Percentiles rank a stretch among this genome's conserved stretches.
phyloP scores from a whole-genome alignment of 768 basidiomycete species.

The Sarcodon aspratus region DNA sequence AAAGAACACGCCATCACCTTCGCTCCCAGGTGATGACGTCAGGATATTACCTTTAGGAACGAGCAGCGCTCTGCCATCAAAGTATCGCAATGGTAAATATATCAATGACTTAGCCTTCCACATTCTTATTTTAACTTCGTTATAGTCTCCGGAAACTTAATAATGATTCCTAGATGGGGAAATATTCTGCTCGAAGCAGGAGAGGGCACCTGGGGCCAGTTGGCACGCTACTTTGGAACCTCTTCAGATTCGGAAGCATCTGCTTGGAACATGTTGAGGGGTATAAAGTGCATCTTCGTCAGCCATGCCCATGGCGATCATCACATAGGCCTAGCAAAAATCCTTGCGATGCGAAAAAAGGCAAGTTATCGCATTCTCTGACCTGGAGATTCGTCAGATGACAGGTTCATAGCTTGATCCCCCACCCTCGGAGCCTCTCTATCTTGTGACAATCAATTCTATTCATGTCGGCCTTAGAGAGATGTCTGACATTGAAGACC shows the following conservation, averaged over 20 bases:
- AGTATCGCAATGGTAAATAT: slow-evolving; percentile 73
- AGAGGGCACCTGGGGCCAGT: slow-evolving; percentile 89
- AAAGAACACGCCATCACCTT: not conserved
- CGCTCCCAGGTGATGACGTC: slow-evolving; percentile 46
- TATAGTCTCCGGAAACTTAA: slow-evolving; percentile 66
- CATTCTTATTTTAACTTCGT: not conserved
- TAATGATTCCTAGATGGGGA: slow-evolving; percentile 63
- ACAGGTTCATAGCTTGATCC: slow-evolving; percentile 42
- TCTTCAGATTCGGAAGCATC: slow-evolving; percentile 21
- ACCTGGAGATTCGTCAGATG: not conserved
- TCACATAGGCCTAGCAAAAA: slow-evolving; percentile 69
- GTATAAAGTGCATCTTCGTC: slow-evolving; percentile 71
- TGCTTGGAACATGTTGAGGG: slow-evolving; percentile 50
- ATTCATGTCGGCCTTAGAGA: slow-evolving; percentile 66
- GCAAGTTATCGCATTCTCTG: slow-evolving; percentile 27
- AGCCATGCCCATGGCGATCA: slow-evolving; percentile 93
- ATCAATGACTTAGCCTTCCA: not conserved
- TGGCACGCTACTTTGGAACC: slow-evolving; percentile 64
- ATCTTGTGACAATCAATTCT: slow-evolving; percentile 48
- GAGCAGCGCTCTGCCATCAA: slow-evolving; percentile 75
- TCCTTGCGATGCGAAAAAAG: slow-evolving; percentile 59
- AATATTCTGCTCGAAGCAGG: slow-evolving; percentile 81
- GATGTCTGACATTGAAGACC: slow-evolving; percentile 54
- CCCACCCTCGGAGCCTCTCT: slow-evolving; percentile 50
- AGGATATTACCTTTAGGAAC: slow-evolving; percentile 75